phyloP scores from a whole-genome alignment of 1,284 basidiomycete genomes.

The Cryptococcus depauperatus region DNA sequence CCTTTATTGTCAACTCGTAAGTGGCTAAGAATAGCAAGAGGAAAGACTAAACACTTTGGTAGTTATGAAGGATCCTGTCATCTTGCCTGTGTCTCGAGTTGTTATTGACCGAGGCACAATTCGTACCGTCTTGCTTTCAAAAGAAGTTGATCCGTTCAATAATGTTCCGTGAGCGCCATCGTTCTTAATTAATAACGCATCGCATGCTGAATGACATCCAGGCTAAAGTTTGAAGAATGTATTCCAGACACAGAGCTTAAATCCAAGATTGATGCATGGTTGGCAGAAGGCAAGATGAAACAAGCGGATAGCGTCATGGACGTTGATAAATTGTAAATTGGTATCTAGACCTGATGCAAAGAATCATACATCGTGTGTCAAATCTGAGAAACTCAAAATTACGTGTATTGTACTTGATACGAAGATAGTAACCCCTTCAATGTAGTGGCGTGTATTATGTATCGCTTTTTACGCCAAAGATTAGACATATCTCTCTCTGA shows the following conservation, averaged over 20 bases:
- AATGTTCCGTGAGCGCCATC: slow-evolving; percentile 52
- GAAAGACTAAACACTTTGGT: slow-evolving; percentile 6
- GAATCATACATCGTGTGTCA: background rate
- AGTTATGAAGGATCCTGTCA: slow-evolving; percentile 98
- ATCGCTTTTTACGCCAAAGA: background rate
- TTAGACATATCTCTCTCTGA: background rate
- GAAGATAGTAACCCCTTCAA: background rate
- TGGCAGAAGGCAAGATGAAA: slow-evolving; percentile 47
- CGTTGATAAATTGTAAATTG: slow-evolving; percentile 29
- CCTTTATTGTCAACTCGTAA: slow-evolving; percentile 28
- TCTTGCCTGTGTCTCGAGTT: slow-evolving; percentile 71
- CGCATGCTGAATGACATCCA: slow-evolving; percentile 7
- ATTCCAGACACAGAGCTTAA: slow-evolving; percentile 61
- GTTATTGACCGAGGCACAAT: slow-evolving; percentile 87
- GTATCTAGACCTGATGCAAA: no score
- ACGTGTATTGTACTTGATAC: background rate
- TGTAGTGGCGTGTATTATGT: background rate
- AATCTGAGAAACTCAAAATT: no score
- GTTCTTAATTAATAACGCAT: background rate
- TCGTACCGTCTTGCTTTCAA: slow-evolving; percentile 87
- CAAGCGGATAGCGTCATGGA: slow-evolving; percentile 35
- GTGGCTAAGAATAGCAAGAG: background rate
- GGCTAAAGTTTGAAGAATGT: slow-evolving; percentile 67
- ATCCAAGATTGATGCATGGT: slow-evolving; percentile 56
- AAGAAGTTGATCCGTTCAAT: slow-evolving; percentile 86